A percentile compares a stretch with the other conserved stretches of the same genome.
phyloP scores from a whole-genome alignment of 148 eudicot genomes.

The Chenopodium album region DNA sequence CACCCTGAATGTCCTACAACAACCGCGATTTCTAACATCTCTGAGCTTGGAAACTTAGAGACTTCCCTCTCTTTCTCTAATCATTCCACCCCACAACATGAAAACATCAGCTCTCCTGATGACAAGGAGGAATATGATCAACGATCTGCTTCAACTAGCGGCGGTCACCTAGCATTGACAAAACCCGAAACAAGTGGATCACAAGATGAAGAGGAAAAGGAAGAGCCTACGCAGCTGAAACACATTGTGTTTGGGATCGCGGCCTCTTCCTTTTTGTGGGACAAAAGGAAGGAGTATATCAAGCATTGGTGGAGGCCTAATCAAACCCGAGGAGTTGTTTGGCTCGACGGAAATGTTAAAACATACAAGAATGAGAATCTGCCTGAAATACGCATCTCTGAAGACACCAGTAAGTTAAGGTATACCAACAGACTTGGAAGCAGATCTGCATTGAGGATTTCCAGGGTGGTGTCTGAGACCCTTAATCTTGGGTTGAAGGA shows the following conservation, averaged over 20 bases:
- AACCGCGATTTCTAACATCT: not conserved
- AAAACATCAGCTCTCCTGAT: slow-evolving; percentile 1
- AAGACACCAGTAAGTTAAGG: slow-evolving; percentile 37
- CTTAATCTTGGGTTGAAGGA: slow-evolving; percentile 42
- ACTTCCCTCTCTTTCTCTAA: not conserved
- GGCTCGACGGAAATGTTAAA: slow-evolving; percentile 45
- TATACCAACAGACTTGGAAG: slow-evolving; percentile 44
- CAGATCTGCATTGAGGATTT: slow-evolving; percentile 47
- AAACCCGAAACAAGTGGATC: not conserved
- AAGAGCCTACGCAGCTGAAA: slow-evolving; percentile 34
- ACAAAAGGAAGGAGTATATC: slow-evolving; percentile 53
- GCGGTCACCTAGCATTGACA: not conserved
- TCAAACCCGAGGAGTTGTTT: slow-evolving; percentile 57
- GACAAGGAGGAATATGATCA: not conserved
- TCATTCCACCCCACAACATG: not conserved
- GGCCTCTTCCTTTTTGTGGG: slow-evolving; percentile 51
- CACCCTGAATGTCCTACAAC: slow-evolving; percentile 20
- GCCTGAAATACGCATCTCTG: slow-evolving; percentile 47
- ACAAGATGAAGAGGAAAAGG: slow-evolving; percentile 12
- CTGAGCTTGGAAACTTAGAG: slow-evolving; percentile 2
- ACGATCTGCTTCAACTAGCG: not conserved
- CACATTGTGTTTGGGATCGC: slow-evolving; percentile 67
- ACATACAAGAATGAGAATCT: slow-evolving; percentile 29
- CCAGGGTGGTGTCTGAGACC: slow-evolving; percentile 54
- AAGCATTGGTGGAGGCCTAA: slow-evolving; percentile 63